Percentiles rank a stretch among this genome's conserved stretches.
Evolutionary conservation across 2,329 filamentous ascomycete species (phyloP).

Genomic region (Stagonosporopsis rhizophila): DNA sequence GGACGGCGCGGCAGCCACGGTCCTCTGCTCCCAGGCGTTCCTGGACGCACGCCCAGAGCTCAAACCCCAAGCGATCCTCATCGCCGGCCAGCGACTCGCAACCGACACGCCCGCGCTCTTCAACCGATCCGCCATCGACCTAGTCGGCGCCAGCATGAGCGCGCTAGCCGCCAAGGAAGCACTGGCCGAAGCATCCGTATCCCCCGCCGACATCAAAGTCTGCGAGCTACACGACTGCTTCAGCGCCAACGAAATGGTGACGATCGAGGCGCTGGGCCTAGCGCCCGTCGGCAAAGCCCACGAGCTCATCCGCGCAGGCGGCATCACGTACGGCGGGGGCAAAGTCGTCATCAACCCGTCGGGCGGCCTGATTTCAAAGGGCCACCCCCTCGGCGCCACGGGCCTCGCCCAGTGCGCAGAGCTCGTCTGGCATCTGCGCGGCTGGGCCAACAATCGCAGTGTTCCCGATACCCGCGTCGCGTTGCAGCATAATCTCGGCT

Average conservation of each 20-base stretch:
- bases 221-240: slow-evolving; percentile 98
- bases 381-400: slow-evolving; percentile 90
- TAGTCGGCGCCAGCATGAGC: slow-evolving; percentile 89
- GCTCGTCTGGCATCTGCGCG: slow-evolving; percentile 91
- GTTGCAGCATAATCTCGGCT: slow-evolving; percentile 90
- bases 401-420: slow-evolving; percentile 97
- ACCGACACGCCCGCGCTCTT: slow-evolving; percentile 84
- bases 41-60: slow-evolving; percentile 84
- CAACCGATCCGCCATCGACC: slow-evolving; percentile 80
- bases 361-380: slow-evolving; percentile 93
- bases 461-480: slow-evolving; percentile 73
- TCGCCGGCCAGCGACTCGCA: slow-evolving; percentile 87
- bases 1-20: slow-evolving; percentile 86
- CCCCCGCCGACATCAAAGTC: slow-evolving; percentile 74
- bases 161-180: slow-evolving; percentile 72
- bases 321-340: slow-evolving; percentile 91
- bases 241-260: slow-evolving; percentile 91
- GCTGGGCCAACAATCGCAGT: slow-evolving; percentile 91
- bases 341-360: slow-evolving; percentile 88
- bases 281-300: slow-evolving; percentile 82
- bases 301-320: slow-evolving; percentile 83
- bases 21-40: slow-evolving; percentile 88
- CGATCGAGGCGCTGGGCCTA: slow-evolving; percentile 85
- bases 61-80: slow-evolving; percentile 80
- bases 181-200: slow-evolving; percentile 73